These are phyloP conservation scores for Salix caprea DNA, from an alignment of 345 rosid genomes.

Conservation along the genomic window DNA sequence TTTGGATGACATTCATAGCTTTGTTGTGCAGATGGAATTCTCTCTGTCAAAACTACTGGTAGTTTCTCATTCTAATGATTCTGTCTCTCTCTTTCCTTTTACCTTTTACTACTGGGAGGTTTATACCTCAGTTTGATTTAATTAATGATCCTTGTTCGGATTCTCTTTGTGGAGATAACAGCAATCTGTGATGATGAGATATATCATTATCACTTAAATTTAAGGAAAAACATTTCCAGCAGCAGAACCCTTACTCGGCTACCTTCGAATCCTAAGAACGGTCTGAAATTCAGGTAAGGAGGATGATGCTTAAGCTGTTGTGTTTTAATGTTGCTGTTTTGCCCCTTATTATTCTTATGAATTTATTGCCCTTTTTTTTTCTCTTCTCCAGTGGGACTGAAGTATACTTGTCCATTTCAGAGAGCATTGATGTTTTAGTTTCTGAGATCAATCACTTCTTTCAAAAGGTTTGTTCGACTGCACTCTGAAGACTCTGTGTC, in stretches of 20 bases:
- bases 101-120: neutral
- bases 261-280: slow-evolving; percentile 71
- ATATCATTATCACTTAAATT: slow-evolving; percentile 49
- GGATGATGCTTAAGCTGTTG: neutral
- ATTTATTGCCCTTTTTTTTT: neutral
- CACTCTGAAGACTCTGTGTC: neutral
- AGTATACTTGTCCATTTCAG: slow-evolving; percentile 49
- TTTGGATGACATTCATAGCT: neutral
- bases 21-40: slow-evolving; percentile 68
- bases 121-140: neutral
- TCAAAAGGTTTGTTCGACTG: slow-evolving; percentile 53
- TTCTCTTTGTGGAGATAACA: slow-evolving; percentile 24
- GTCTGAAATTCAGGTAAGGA: slow-evolving; percentile 63
- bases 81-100: neutral
- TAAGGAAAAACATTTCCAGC: slow-evolving; percentile 39
- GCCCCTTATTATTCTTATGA: slow-evolving; percentile 1
- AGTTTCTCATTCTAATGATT: slow-evolving; percentile 23
- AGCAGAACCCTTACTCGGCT: slow-evolving; percentile 47
- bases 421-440: slow-evolving; percentile 40
- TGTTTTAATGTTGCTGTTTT: neutral
- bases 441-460: slow-evolving; percentile 41
- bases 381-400: slow-evolving; percentile 66
- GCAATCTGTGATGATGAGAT: slow-evolving; percentile 58
- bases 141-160: neutral
- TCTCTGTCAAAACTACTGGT: slow-evolving; percentile 74